phyloP scores from a whole-genome alignment of 2,329 filamentous ascomycete genomes.

The Monosporascus sp. region DNA sequence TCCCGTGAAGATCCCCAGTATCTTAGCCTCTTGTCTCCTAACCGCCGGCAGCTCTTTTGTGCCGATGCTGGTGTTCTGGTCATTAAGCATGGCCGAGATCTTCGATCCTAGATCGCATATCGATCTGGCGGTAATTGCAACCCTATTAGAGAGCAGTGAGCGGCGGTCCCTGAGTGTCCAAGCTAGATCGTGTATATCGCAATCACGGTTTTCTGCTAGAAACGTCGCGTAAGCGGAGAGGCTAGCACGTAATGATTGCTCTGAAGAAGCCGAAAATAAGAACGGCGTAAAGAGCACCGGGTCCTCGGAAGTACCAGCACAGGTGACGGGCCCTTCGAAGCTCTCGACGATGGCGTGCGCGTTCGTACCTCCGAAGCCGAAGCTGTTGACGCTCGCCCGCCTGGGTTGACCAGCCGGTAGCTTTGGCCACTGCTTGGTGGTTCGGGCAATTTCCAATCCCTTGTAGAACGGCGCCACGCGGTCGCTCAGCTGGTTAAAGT shows the following conservation, averaged over 20 bases:
- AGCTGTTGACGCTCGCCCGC: slow-evolving; percentile 17
- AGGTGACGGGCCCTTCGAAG: not conserved
- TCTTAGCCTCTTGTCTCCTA: not conserved
- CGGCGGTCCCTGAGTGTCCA: no score
- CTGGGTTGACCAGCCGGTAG: not conserved
- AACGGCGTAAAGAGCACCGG: slow-evolving; percentile 5
- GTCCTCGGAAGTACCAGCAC: not conserved
- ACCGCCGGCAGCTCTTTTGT: not conserved
- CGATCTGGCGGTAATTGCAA: no score
- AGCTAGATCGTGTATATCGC: not conserved
- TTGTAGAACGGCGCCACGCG: slow-evolving; percentile 18
- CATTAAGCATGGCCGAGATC: not conserved
- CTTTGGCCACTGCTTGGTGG: slow-evolving; percentile 11
- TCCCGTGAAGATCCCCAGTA: slow-evolving; percentile 20
- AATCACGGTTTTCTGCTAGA: not conserved
- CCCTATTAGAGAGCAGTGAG: no score
- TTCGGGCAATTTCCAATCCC: slow-evolving; percentile 10
- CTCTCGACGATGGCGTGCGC: slow-evolving; percentile 18
- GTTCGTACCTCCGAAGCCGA: slow-evolving; percentile 23
- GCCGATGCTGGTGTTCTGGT: not conserved
- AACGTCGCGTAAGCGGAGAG: slow-evolving; percentile 3
- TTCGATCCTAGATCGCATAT: not conserved
- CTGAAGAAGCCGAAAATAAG: slow-evolving; percentile 11
- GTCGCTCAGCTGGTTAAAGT: slow-evolving; percentile 25
- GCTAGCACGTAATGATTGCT: slow-evolving; percentile 4